Percentiles rank a stretch among this genome's conserved stretches.
phyloP scores from a whole-genome alignment of 1,284 basidiomycete genomes.

The Porogramme epimiltina region DNA sequence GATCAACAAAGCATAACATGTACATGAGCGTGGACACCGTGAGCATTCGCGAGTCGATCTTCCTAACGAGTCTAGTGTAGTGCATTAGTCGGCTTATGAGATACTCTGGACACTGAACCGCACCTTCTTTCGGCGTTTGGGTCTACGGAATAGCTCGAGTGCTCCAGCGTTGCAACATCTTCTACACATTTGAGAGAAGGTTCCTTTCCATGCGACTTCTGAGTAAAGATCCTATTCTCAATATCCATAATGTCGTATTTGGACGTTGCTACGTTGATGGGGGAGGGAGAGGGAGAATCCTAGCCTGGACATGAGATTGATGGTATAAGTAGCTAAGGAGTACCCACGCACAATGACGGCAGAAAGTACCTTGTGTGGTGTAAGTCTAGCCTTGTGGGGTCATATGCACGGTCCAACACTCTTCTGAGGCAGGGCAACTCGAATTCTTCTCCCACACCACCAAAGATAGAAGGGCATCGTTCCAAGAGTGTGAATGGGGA shows the following conservation, averaged over 20 bases:
- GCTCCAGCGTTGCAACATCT: not conserved
- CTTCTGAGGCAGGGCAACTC: not conserved
- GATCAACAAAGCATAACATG: constrained; percentile 18
- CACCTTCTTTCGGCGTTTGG: constrained; percentile 11
- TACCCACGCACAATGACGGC: no score
- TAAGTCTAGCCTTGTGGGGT: no score
- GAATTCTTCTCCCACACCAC: not conserved
- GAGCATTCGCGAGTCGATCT: constrained; percentile 13
- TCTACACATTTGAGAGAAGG: constrained; percentile 4
- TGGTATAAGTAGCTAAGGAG: not conserved
- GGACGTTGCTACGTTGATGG: not conserved
- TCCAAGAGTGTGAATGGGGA: no score
- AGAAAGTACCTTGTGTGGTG: no score
- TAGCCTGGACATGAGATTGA: no score
- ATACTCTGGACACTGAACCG: not conserved
- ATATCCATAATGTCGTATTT: no score
- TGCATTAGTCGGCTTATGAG: not conserved
- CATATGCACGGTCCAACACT: not conserved
- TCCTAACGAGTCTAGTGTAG: constrained; percentile 8
- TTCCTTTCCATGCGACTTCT: constrained; percentile 8
- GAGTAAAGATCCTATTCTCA: no score
- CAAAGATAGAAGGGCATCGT: not conserved
- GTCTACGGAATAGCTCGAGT: not conserved
- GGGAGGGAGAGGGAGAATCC: not conserved
- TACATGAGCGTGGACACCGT: constrained; percentile 16